Conservation (phyloP, 2,329 filamentous ascomycete genomes). For the Microascus cirrosus region DNA sequence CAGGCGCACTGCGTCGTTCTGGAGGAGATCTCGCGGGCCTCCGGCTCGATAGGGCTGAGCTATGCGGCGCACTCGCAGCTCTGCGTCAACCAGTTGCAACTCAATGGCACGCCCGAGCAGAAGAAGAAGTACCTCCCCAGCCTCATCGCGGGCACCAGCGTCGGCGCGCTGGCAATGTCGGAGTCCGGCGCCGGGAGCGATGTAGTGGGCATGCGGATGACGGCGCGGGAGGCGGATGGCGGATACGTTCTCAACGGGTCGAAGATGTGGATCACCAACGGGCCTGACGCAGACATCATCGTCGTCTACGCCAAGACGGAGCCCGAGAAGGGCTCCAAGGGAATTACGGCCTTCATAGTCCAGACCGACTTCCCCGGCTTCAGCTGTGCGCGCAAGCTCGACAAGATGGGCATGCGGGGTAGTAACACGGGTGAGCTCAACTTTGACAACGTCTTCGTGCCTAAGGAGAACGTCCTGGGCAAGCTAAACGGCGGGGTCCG, state of each 20-base stretch:
- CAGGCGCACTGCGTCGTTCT: conserved; percentile 93
- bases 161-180: conserved; percentile 90
- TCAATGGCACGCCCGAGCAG: conserved; percentile 73
- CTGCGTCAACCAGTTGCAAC: conserved; percentile 89
- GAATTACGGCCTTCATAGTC: conserved; percentile 91
- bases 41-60: conserved; percentile 72
- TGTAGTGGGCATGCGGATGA: conserved; percentile 91
- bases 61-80: conserved; percentile 95
- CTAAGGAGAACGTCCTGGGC: conserved; percentile 70
- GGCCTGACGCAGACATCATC: conserved; percentile 83
- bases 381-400: conserved; percentile 78
- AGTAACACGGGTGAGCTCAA: conserved; percentile 92
- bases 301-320: conserved; percentile 96
- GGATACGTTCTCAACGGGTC: conserved; percentile 79
- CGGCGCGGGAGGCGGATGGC: conserved; percentile 68
- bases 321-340: conserved; percentile 69
- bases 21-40: conserved; percentile 87
- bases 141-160: conserved; percentile 65
- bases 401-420: conserved; percentile 97
- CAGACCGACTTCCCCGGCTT: conserved; percentile 64
- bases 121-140: conserved; percentile 72
- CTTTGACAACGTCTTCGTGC: conserved; percentile 86
- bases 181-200: conserved; percentile 86
- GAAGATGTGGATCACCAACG: conserved; percentile 99
- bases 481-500: conserved; percentile 69